A percentile compares a stretch with the other conserved stretches of the same genome.
These are phyloP conservation scores for Diplocarpon rosae DNA, from an alignment of 2,329 filamentous ascomycete genomes.

Conservation along the genomic window DNA sequence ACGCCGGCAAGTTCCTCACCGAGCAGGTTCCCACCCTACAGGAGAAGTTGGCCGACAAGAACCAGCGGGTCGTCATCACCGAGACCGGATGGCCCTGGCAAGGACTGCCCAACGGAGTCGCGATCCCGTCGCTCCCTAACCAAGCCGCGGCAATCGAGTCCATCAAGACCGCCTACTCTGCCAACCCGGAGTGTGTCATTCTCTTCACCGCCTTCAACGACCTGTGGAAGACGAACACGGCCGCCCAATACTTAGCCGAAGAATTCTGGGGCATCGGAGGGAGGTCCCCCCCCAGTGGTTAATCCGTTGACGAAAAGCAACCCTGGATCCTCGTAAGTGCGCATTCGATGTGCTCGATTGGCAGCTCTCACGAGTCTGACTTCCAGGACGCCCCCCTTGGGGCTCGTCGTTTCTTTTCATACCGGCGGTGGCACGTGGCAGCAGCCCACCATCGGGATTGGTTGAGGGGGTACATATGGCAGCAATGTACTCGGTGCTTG, in stretches of 20 bases:
- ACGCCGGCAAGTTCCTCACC: slow-evolving; percentile 57
- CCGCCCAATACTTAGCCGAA: slow-evolving; percentile 58
- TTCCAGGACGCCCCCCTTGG: not conserved
- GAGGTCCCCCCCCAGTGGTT: slow-evolving; percentile 19
- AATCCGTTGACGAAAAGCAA: slow-evolving; percentile 2
- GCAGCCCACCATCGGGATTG: not conserved
- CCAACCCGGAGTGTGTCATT: slow-evolving; percentile 43
- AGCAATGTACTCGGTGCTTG: slow-evolving; percentile 9
- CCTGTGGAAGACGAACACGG: slow-evolving; percentile 59
- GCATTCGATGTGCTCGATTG: no score
- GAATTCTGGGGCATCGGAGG: slow-evolving; percentile 62
- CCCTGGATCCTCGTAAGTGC: not conserved
- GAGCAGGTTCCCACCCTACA: slow-evolving; percentile 39
- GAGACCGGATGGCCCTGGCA: slow-evolving; percentile 77
- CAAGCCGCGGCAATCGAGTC: slow-evolving; percentile 56
- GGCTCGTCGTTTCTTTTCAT: not conserved
- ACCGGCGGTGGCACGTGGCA: not conserved
- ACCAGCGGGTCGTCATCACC: slow-evolving; percentile 59
- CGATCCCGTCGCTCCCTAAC: slow-evolving; percentile 57
- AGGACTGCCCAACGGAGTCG: slow-evolving; percentile 52
- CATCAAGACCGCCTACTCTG: slow-evolving; percentile 48
- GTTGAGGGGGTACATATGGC: slow-evolving; percentile 9
- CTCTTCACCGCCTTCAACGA: slow-evolving; percentile 76
- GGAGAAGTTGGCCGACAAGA: slow-evolving; percentile 31
- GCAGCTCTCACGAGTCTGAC: not conserved